These are phyloP conservation scores for Kodamaea plutei DNA, from an alignment of 1,139 yeast genomes.

Conservation along the genomic window DNA sequence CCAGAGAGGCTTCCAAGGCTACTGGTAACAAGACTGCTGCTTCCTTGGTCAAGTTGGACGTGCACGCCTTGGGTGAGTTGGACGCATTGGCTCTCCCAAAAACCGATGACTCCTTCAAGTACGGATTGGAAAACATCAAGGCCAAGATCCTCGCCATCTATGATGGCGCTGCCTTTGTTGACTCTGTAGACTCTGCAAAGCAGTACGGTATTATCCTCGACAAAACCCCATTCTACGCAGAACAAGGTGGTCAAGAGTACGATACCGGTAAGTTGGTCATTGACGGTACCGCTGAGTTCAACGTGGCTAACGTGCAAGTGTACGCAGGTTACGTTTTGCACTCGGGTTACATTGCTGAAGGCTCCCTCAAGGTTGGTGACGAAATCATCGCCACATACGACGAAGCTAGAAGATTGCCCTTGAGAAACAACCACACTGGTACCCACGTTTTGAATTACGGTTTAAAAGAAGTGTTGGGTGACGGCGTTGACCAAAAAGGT, in stretches of 20 bases:
- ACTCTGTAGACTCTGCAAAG: conserved; percentile 34
- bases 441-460: conserved; percentile 93
- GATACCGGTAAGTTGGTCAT: conserved; percentile 91
- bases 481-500: conserved; percentile 90
- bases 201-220: conserved; percentile 81
- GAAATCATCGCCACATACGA: conserved; percentile 82
- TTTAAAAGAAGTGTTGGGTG: conserved; percentile 80
- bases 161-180: conserved; percentile 60
- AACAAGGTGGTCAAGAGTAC: conserved; percentile 98
- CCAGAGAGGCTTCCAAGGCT: conserved; percentile 94
- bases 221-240: conserved; percentile 93
- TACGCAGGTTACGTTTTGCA: conserved; percentile 95
- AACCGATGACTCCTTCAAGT: conserved; percentile 79
- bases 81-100: conserved; percentile 60
- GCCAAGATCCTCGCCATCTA: conserved; percentile 68
- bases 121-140: conserved; percentile 59
- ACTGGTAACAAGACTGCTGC: conserved; percentile 62
- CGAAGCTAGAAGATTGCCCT: conserved; percentile 93
- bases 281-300: conserved; percentile 84
- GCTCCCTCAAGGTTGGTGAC: conserved; percentile 63
- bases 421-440: conserved; percentile 97
- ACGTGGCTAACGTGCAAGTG: conserved; percentile 84
- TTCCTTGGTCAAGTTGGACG: conserved; percentile 73
- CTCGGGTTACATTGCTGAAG: conserved; percentile 82
- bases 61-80: conserved; percentile 74